Percentiles rank a stretch among this genome's conserved stretches.
Conservation (phyloP, 129 eudicot species). For the Saposhnikovia divaricata region DNA sequence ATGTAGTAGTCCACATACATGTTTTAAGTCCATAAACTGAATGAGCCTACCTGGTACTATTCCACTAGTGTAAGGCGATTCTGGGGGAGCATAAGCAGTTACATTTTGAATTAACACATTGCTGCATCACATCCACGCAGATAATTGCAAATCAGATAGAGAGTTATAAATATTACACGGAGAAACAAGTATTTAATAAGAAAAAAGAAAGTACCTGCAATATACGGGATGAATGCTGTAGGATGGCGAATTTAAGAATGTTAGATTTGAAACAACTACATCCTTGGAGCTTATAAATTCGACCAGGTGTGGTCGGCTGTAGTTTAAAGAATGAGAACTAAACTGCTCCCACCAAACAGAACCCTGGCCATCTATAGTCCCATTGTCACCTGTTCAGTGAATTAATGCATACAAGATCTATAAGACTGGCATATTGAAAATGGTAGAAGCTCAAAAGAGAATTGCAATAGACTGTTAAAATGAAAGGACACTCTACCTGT, state of each 20-base stretch:
- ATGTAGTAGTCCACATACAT: neutral
- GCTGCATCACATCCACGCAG: slow-evolving; percentile 32
- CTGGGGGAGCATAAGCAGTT: slow-evolving; percentile 52
- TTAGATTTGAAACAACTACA: slow-evolving; percentile 74
- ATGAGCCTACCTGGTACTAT: slow-evolving; percentile 66
- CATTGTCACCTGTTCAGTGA: slow-evolving; percentile 58
- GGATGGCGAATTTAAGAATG: slow-evolving; percentile 73
- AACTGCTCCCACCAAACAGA: slow-evolving; percentile 82
- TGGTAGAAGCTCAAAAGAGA: neutral
- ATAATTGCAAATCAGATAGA: slow-evolving; percentile 7
- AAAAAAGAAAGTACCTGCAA: slow-evolving; percentile 49
- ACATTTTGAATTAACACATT: slow-evolving; percentile 75
- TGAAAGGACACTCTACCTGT: slow-evolving; percentile 43
- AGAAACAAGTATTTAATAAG: neutral
- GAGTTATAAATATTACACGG: neutral
- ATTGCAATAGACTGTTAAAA: neutral
- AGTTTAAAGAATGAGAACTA: slow-evolving; percentile 54
- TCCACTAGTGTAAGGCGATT: slow-evolving; percentile 71
- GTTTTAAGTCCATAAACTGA: neutral
- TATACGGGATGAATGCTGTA: slow-evolving; percentile 71
- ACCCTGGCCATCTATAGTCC: slow-evolving; percentile 93
- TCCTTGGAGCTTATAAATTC: slow-evolving; percentile 63
- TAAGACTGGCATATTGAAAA: neutral
- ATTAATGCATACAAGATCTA: neutral
- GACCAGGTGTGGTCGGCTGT: slow-evolving; percentile 73